These are phyloP conservation scores for Termitomyces bulborhizus DNA, from an alignment of 768 basidiomycete species.

Conservation along the genomic window DNA sequence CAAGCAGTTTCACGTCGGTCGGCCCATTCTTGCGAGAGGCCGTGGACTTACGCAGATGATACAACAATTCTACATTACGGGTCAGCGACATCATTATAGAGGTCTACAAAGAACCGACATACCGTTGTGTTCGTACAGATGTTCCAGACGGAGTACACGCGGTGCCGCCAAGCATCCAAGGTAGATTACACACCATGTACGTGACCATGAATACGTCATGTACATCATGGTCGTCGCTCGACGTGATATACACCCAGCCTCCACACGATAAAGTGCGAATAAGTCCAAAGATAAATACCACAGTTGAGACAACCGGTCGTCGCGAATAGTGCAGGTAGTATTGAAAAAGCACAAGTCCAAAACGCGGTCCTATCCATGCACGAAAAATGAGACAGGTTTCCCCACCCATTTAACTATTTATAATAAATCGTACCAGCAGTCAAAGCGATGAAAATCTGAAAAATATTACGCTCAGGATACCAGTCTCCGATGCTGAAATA, in stretches of 20 bases:
- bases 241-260: constrained; percentile 91
- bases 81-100: neutral
- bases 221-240: constrained; percentile 72
- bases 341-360: constrained; percentile 57
- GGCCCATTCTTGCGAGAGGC: neutral
- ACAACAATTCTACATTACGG: constrained; percentile 38
- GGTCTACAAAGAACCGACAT: constrained; percentile 3
- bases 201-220: constrained; percentile 88
- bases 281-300: constrained; percentile 58
- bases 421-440: constrained; percentile 48
- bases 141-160: constrained; percentile 41
- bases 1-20: neutral
- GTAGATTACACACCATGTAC: constrained; percentile 79
- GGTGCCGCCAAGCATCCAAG: constrained; percentile 83
- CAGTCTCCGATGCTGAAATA: constrained; percentile 76
- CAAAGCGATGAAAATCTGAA: constrained; percentile 83
- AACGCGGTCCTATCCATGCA: constrained; percentile 56
- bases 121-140: constrained; percentile 50
- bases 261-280: constrained; percentile 77
- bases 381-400: neutral
- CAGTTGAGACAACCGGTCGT: constrained; percentile 35
- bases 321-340: constrained; percentile 50
- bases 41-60: constrained; percentile 38
- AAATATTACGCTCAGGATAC: constrained; percentile 80
- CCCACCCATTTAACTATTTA: neutral